phyloP scores from a whole-genome alignment of 1,284 basidiomycete species.

The Trichosporon sp. region DNA sequence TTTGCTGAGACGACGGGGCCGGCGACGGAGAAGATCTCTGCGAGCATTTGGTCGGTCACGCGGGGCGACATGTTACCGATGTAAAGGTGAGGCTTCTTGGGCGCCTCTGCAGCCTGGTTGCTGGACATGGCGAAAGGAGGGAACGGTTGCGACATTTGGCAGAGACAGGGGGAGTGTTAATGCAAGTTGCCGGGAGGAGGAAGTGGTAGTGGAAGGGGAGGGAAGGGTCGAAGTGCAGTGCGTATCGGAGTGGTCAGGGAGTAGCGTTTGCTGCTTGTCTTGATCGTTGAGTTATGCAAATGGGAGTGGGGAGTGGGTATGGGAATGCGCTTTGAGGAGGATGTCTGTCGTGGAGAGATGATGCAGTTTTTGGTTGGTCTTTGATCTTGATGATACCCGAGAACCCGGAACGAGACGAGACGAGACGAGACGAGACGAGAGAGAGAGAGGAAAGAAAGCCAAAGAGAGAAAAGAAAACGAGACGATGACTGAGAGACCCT shows the following conservation, averaged over 20 bases:
- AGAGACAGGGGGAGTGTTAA: not conserved
- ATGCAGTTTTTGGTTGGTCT: conserved; percentile 18
- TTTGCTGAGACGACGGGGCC: conserved; percentile 95
- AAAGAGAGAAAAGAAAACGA: conserved; percentile 18
- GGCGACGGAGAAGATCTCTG: conserved; percentile 93
- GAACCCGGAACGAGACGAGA: conserved; percentile 17
- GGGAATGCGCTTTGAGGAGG: not conserved
- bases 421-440: conserved; percentile 9
- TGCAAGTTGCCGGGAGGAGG: not conserved
- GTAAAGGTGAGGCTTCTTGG: conserved; percentile 79
- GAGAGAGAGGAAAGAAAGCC: conserved; percentile 16
- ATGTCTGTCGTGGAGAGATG: not conserved
- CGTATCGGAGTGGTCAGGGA: not conserved
- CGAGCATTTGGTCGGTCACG: conserved; percentile 74
- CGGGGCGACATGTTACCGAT: conserved; percentile 94
- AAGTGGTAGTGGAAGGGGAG: not conserved
- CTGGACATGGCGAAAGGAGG: conserved; percentile 18
- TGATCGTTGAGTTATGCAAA: conserved; percentile 2
- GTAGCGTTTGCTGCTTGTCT: not conserved
- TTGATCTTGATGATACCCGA: conserved; percentile 16
- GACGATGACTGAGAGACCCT: conserved; percentile 1
- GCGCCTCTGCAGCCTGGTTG: conserved; percentile 38
- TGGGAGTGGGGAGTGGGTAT: not conserved
- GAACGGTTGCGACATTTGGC: conserved; percentile 16
- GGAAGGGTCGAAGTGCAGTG: conserved; percentile 1